phyloP scores from a whole-genome alignment of 768 basidiomycete species.

The Roridomyces roridus region DNA sequence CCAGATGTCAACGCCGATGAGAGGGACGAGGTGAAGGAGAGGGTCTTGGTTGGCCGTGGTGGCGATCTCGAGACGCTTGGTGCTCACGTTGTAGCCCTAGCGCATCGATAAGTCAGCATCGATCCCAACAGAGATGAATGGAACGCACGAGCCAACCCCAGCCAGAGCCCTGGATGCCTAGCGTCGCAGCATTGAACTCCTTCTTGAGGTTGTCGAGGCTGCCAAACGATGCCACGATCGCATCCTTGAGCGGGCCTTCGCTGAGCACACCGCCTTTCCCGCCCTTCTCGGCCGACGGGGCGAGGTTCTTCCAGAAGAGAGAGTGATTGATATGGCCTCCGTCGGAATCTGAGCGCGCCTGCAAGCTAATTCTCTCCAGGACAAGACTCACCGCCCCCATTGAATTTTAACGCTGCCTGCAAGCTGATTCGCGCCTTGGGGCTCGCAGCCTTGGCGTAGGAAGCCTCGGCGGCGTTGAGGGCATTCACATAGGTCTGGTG shows the following conservation, averaged over 20 bases:
- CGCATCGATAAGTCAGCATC: background rate
- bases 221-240: slow-evolving; percentile 70
- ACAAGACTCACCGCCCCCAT: slow-evolving; percentile 92
- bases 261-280: slow-evolving; percentile 66
- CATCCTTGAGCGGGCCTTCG: slow-evolving; percentile 69
- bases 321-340: slow-evolving; percentile 97
- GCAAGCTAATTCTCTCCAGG: slow-evolving; percentile 85
- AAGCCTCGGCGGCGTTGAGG: slow-evolving; percentile 87
- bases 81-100: slow-evolving; percentile 73
- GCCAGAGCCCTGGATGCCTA: slow-evolving; percentile 89
- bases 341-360: slow-evolving; percentile 94
- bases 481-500: slow-evolving; percentile 95
- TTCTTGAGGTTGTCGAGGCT: slow-evolving; percentile 73
- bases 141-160: slow-evolving; percentile 94
- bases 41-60: slow-evolving; percentile 98
- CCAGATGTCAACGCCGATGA: slow-evolving; percentile 29
- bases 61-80: slow-evolving; percentile 79
- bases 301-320: slow-evolving; percentile 95
- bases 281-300: slow-evolving; percentile 58
- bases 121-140: background rate
- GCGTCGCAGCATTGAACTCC: slow-evolving; percentile 85
- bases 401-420: slow-evolving; percentile 93
- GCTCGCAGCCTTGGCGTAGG: slow-evolving; percentile 68
- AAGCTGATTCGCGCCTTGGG: slow-evolving; percentile 86
- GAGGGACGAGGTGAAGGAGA: slow-evolving; percentile 54